Conservation (phyloP, 164 flowering plant species). For the Akebia trifoliata region DNA sequence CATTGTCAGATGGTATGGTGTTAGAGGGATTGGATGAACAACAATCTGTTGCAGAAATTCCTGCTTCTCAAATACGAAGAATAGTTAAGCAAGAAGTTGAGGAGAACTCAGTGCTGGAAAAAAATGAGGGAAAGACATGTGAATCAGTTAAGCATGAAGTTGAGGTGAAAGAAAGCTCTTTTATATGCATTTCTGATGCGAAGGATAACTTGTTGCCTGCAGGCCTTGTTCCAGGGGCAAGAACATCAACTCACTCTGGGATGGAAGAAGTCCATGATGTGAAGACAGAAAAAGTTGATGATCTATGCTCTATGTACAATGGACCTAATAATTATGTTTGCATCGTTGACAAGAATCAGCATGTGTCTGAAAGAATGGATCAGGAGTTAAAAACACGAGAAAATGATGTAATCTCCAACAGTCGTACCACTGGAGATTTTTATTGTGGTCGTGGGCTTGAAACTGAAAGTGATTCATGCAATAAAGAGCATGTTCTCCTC, state of each 20-base stretch:
- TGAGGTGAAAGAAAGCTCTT: conserved; percentile 8
- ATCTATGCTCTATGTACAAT: background rate
- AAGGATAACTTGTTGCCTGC: background rate
- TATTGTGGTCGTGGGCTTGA: conserved; percentile 10
- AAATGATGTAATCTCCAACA: conserved; percentile 3
- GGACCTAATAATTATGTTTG: background rate
- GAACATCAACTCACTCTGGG: background rate
- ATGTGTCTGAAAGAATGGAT: background rate
- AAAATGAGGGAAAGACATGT: background rate
- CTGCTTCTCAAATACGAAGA: background rate
- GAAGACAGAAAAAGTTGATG: conserved; percentile 5
- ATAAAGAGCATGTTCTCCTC: conserved; percentile 7
- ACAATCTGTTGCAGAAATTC: background rate
- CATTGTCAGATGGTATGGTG: conserved; percentile 4
- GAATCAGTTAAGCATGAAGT: conserved; percentile 2
- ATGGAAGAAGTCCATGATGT: background rate
- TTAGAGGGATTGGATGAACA: background rate
- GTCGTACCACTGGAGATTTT: conserved; percentile 1
- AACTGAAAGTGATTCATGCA: conserved; percentile 5
- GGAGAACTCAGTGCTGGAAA: background rate
- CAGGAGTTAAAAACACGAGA: background rate
- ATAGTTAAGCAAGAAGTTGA: too few relatives aligned
- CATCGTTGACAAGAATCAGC: background rate
- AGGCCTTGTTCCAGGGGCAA: background rate
- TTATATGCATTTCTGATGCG: background rate